Base-by-base conservation (phyloP, 768 basidiomycete genomes). In the Leucocoprinus sp. region DNA sequence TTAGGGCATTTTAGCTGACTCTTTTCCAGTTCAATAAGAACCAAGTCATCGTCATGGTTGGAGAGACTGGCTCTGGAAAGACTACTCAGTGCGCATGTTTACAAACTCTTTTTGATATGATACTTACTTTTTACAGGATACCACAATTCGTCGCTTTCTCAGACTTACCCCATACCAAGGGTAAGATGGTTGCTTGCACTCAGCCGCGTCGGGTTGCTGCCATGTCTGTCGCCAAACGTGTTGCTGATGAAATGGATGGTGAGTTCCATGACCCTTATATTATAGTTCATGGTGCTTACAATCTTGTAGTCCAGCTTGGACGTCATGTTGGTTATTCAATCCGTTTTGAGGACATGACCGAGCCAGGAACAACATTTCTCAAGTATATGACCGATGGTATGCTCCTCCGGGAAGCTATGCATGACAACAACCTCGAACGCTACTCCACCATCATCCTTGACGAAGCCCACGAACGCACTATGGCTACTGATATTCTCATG, bases 321-420 rank as follows among this genome's bases (percentile, higher is more conserved):
- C 83, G 88, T 56, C 84, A 97, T 52, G 95, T 98, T 51, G 95
- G 95, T 45, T 99, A 99, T 65, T 91, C 90, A 3, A 97, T 97
- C 57, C 90, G 95, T 61, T 99, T 98, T 62, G 95, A 99, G 64
- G 96, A 98, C 61, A 85, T 92, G 88, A 86, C 95, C 34, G 76
- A 89, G 54, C 69, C 79, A 0, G 85, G 88, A 0, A 86, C 84
- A 24, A 98, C 96, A 0, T 96, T 99, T 65, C 72, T 99, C 52
- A 97, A 96, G 62, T 98, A 99, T 69, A 96, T 98, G 93, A 99
- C 96, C 12, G 96, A 99, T 55, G 96, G 95, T 76, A 96, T 97
- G 93, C 81, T 91, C 45, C 78, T 95, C n/a, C 82, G 93, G 15
- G 93, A 96, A 68, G 93, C 92, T 4, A 99, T 97, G 93, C 90